Conservation (phyloP, 345 rosid species). For the Populus deltoides region DNA sequence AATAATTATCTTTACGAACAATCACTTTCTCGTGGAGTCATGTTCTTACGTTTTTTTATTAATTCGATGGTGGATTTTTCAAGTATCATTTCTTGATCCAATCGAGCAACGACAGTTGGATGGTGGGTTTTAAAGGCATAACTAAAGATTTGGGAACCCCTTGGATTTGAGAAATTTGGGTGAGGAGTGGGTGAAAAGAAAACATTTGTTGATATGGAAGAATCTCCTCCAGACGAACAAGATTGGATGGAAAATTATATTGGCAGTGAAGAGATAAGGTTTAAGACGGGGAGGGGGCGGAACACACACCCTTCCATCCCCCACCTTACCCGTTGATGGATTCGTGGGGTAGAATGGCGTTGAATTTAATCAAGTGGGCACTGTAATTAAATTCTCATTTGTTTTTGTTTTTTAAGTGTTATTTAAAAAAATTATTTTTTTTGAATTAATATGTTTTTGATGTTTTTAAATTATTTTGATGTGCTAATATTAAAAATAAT, state of each 20-base stretch:
- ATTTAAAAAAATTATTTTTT: too few species aligned
- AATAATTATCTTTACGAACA: background rate
- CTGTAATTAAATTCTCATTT: background rate
- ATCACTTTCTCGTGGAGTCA: background rate
- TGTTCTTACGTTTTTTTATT: background rate
- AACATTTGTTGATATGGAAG: background rate
- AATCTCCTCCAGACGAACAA: background rate
- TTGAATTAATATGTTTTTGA: too few species aligned
- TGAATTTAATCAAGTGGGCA: conserved; percentile 1
- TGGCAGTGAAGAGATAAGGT: conserved; percentile 28
- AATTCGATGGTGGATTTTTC: background rate
- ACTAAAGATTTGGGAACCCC: background rate
- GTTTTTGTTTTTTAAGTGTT: too few species aligned
- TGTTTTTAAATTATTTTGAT: too few species aligned
- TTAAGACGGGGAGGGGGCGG: conserved; percentile 45
- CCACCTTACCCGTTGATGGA: conserved; percentile 7
- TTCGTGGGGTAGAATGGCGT: conserved; percentile 10
- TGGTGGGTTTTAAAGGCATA: too few species aligned
- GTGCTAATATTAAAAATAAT: too few species aligned
- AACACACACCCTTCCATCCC: conserved; percentile 15
- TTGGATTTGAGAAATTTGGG: background rate
- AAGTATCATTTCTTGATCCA: background rate
- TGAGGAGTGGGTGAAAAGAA: background rate
- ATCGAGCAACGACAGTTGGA: background rate
- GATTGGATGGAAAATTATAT: conserved; percentile 10